Conservation (phyloP, 176 grass and related monocot species). For the Cocos nucifera region DNA sequence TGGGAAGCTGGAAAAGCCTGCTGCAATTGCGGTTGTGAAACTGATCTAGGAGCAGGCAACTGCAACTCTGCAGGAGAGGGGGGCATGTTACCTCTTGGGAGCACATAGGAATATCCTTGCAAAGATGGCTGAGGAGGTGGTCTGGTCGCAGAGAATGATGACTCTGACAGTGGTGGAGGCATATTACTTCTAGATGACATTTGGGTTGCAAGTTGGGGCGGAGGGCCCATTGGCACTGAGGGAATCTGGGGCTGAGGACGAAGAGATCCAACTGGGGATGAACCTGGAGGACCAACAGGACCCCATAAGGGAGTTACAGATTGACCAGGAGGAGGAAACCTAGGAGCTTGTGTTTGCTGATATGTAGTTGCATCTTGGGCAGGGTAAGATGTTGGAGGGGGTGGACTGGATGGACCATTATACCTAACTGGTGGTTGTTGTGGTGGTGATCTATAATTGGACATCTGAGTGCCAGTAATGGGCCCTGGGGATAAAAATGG, state of each 20-base stretch:
- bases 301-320: slow-evolving; percentile 3
- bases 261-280: background rate
- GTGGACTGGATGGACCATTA: slow-evolving; percentile 15
- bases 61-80: slow-evolving; percentile 13
- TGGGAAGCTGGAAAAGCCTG: slow-evolving; percentile 13
- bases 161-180: slow-evolving; percentile 2
- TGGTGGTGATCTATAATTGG: slow-evolving; percentile 9
- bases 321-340: slow-evolving; percentile 10
- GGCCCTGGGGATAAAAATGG: too few species aligned
- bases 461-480: slow-evolving; percentile 22
- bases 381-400: background rate
- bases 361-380: slow-evolving; percentile 8
- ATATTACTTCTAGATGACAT: slow-evolving; percentile 16
- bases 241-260: slow-evolving; percentile 6
- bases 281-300: slow-evolving; percentile 2
- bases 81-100: slow-evolving; percentile 2
- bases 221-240: slow-evolving; percentile 27
- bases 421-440: background rate
- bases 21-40: slow-evolving; percentile 28
- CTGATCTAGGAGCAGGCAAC: slow-evolving; percentile 19
- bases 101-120: slow-evolving; percentile 32
- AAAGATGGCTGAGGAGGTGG: slow-evolving; percentile 19
- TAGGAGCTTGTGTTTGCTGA: slow-evolving; percentile 6
- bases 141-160: slow-evolving; percentile 9
- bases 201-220: slow-evolving; percentile 10